Evolutionary conservation across 176 grass and related monocot species (phyloP), one percentile per base, ranked within the genome.

Genomic region (Oryza nivara): DNA sequence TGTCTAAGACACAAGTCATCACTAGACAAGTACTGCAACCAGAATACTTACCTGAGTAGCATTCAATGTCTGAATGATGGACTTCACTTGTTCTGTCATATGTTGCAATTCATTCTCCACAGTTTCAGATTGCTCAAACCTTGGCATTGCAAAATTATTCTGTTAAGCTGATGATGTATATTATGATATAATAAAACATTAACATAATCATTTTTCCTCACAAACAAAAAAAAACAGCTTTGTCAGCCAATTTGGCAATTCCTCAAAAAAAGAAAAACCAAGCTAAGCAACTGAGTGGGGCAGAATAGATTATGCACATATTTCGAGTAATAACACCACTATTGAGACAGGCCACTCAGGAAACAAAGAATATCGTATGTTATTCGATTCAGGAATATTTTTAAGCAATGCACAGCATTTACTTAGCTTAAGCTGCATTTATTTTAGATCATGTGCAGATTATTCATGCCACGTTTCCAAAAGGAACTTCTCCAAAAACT

Each of bases 11-110:
- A 72, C 61, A 65, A 70, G 12, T 67, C 41, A 46, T 68, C 20
- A 61, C 58, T 79, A 68, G 77, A 28, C 75, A 68, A 65, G 47
- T 60, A 80, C 25, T 80, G 36, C 44, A 86, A 82, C 36, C 11
- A 65, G 51, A 72, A 79, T 22, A 20, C 14, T 67, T 88, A 94
- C 97, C 90, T 96, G 93, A 82, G 88, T 94, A 79, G 91, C 64
- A 88, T 99, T 99, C 74, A 99, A 78, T 46, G 92, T 94, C 76
- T 99, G 91, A 83, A 99, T 96, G 69, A 99, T 96, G 79, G 88
- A 96, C 86, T 99, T 96, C 44, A 99, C 92, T 92, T 96, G 97
- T 73, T 96, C 93, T 70, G 97, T 92, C 93, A 96, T 94, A 86
- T 84, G 94, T 82, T 99, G 97, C 88, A 99, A 88, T 87, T 99